These are phyloP conservation scores for Carnegiea gigantea DNA, from an alignment of 179 eudicot species.

Conservation along the genomic window DNA sequence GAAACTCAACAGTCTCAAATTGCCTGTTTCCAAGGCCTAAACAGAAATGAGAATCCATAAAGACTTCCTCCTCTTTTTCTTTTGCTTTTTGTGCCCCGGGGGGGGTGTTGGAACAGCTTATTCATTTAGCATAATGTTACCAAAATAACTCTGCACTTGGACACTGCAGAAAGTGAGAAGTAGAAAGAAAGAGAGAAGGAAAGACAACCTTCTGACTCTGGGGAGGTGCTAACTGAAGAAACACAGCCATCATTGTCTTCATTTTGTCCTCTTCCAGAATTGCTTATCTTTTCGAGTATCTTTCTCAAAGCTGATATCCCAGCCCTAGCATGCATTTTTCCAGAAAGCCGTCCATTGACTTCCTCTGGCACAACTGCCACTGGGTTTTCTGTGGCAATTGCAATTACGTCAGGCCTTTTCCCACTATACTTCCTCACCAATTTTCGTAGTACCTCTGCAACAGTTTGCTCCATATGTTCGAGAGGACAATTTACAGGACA, in stretches of 20 bases:
- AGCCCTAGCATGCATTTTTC: conserved; percentile 45
- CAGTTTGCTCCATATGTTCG: conserved; percentile 86
- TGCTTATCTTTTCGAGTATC: conserved; percentile 49
- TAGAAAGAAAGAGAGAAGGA: conserved; percentile 6
- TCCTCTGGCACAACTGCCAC: conserved; percentile 74
- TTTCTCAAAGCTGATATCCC: conserved; percentile 50
- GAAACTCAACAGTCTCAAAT: no score
- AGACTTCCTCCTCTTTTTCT: no score
- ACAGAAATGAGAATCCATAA: no score
- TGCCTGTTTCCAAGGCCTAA: no score
- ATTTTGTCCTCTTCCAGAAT: conserved; percentile 28
- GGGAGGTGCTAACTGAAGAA: conserved; percentile 25
- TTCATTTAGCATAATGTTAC: no score
- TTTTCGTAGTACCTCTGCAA: conserved; percentile 83
- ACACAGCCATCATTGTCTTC: conserved; percentile 32
- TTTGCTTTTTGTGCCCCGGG: no score
- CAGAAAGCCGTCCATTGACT: conserved; percentile 64
- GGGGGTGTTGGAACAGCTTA: no score
- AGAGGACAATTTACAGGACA: conserved; percentile 86
- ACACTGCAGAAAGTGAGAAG: not conserved
- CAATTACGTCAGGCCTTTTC: conserved; percentile 92
- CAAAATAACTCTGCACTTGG: not conserved
- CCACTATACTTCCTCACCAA: conserved; percentile 93
- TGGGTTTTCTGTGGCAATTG: conserved; percentile 83
- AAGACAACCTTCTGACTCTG: conserved; percentile 45